Evolutionary conservation across 2,329 filamentous ascomycete genomes (phyloP).

Genomic region (Botrytis cinerea): DNA sequence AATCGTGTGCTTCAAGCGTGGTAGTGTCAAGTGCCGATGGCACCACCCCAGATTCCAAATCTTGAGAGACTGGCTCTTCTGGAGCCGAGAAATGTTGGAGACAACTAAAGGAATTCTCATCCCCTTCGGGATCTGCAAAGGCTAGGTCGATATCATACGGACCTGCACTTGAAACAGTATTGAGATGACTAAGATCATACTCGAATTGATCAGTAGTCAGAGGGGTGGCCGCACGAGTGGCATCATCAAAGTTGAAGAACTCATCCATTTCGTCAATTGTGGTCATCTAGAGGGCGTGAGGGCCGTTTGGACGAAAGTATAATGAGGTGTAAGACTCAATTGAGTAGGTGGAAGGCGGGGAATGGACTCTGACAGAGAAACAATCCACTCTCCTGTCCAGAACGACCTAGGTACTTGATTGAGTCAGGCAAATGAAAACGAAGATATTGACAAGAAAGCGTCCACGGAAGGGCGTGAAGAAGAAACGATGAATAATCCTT

Average conservation of each 20-base stretch:
- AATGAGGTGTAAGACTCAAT: background rate
- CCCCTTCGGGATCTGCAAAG: slow-evolving; percentile 57
- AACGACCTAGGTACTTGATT: background rate
- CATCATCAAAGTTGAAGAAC: slow-evolving; percentile 64
- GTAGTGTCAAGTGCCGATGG: slow-evolving; percentile 40
- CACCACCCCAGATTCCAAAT: slow-evolving; percentile 33
- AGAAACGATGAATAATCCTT: slow-evolving; percentile 13
- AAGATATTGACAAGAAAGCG: slow-evolving; percentile 19
- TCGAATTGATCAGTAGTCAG: slow-evolving; percentile 22
- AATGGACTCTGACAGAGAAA: background rate
- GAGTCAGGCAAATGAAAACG: background rate
- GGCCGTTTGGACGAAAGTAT: background rate
- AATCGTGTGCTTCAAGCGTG: slow-evolving; percentile 47
- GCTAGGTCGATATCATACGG: slow-evolving; percentile 53
- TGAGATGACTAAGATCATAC: slow-evolving; percentile 16
- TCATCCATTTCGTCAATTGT: slow-evolving; percentile 55
- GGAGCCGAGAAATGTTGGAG: slow-evolving; percentile 57
- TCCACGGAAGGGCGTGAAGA: slow-evolving; percentile 34
- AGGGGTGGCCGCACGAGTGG: slow-evolving; percentile 40
- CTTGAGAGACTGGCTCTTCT: slow-evolving; percentile 38
- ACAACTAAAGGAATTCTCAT: slow-evolving; percentile 61
- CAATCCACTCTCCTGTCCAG: background rate
- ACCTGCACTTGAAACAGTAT: slow-evolving; percentile 28
- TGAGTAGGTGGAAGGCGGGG: background rate
- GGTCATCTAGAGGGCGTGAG: slow-evolving; percentile 41